Evolutionary conservation across 768 basidiomycete genomes (phyloP), one percentile per base, ranked within the genome.

Genomic region (Kwoniella sp.): DNA sequence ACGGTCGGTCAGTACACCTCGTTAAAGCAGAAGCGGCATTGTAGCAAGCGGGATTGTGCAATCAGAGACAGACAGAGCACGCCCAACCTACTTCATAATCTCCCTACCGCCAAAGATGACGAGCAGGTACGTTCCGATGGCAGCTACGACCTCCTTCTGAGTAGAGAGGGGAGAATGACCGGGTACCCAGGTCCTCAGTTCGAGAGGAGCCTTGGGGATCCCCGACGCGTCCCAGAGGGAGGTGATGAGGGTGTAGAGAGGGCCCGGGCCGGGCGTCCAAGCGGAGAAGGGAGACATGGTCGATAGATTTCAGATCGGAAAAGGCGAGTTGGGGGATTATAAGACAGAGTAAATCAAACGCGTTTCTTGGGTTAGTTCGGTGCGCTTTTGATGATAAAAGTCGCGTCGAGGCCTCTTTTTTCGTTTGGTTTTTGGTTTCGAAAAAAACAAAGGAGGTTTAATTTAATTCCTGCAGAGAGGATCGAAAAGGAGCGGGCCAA

Each of bases 161-260:
- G 92, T 95, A 30, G 90, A 92, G 61, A 97, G 81, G 13, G 93
- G 93, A 0, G 91, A 90, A 70, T 84, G 81, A 55, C 90, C 92
- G 29, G 84, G 84, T 69, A 90, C 85, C 85, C 90, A 94, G 54
- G 82, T 83, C 55, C 78, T 80, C 55, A 84, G 79, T 67, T 83
- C 68, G 82, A 85, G 53, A 85, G 83, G 77, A 17, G 71, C 74
- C n/a, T 69, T 61, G 29, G 79, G 69, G 26, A 74, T 56, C 23
- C 58, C 52, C 15, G 77, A 70, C 11, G 75, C 37, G 9, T 63
- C 56, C 65, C 68, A 75, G 22, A 68, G 67, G 17, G 41, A 37
- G 53, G 68, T 77, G 66, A 77, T 34, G 53, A 58, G 23, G 25
- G 70, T 66, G 69, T 75, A 75, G 45, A 75, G 30, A 1, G 74